Conservation (phyloP, 345 rosid genomes). For the Lepidium aucheri region DNA sequence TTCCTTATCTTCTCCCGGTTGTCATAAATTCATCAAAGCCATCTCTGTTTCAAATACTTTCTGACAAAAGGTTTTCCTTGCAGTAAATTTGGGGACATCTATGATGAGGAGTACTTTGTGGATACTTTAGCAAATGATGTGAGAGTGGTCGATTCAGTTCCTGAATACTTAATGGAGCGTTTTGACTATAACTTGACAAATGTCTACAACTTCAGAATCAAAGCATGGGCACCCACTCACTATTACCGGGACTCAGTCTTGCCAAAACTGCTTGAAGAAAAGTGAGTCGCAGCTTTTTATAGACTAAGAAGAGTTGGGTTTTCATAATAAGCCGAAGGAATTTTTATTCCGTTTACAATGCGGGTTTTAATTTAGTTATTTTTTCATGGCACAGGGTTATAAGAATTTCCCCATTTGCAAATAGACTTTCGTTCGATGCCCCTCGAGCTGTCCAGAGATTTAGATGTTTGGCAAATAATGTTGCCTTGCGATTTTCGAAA, state of each 20-base stretch:
- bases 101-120: slow-evolving; percentile 76
- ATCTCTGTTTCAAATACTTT: background rate
- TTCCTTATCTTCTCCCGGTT: background rate
- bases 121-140: slow-evolving; percentile 64
- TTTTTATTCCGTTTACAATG: background rate
- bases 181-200: slow-evolving; percentile 81
- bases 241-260: slow-evolving; percentile 77
- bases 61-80: slow-evolving; percentile 18
- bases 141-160: slow-evolving; percentile 68
- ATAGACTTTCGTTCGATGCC: slow-evolving; percentile 90
- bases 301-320: background rate
- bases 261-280: slow-evolving; percentile 86
- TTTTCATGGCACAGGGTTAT: slow-evolving; percentile 55
- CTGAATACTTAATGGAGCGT: slow-evolving; percentile 88
- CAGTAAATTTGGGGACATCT: slow-evolving; percentile 81
- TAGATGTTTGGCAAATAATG: slow-evolving; percentile 87
- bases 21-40: background rate
- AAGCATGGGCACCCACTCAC: slow-evolving; percentile 89
- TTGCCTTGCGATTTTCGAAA: slow-evolving; percentile 68
- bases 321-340: background rate
- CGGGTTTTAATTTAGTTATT: background rate
- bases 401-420: slow-evolving; percentile 97
- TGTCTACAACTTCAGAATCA: slow-evolving; percentile 87
- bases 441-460: slow-evolving; percentile 84
- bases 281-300: slow-evolving; percentile 43